A percentile compares a stretch with the other conserved stretches of the same genome.
Evolutionary conservation across 768 basidiomycete species (phyloP).

Genomic region (Termitomyces sp.): DNA sequence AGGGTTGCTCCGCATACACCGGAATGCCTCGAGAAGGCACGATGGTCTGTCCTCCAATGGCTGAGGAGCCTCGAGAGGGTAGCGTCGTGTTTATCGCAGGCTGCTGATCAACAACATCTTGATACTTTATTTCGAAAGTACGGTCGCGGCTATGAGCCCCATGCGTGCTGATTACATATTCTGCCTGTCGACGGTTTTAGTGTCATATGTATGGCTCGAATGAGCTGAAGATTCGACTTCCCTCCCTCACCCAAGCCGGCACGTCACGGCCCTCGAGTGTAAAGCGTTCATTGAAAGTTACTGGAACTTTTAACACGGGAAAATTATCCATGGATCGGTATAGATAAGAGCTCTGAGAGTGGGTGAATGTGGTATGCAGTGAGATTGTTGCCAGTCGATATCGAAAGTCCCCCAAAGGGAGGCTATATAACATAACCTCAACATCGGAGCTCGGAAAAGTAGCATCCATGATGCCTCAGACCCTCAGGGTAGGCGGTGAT

Average conservation of each 20-base stretch:
- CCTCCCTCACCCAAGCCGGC: neutral
- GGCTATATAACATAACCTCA: neutral
- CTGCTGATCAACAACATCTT: neutral
- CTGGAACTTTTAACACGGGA: neutral
- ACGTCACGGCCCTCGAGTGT: neutral
- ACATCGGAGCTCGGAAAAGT: neutral
- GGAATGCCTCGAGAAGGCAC: neutral
- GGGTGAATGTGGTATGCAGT: neutral
- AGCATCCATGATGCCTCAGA: neutral
- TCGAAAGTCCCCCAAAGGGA: neutral
- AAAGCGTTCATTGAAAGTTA: neutral
- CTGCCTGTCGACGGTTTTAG: neutral
- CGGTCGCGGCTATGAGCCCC: neutral
- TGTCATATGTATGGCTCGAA: neutral
- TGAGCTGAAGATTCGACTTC: neutral
- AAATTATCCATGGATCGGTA: neutral
- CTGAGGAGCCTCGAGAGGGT: too few species aligned
- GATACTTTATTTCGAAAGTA: neutral
- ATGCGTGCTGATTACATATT: neutral
- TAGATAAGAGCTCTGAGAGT: neutral
- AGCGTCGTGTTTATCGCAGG: neutral
- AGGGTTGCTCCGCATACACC: neutral
- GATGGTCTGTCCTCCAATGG: neutral
- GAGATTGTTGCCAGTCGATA: neutral
- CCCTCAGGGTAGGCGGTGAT: neutral